Base-by-base conservation (phyloP, 2,329 filamentous ascomycete species). In the Daldinia sp. region DNA sequence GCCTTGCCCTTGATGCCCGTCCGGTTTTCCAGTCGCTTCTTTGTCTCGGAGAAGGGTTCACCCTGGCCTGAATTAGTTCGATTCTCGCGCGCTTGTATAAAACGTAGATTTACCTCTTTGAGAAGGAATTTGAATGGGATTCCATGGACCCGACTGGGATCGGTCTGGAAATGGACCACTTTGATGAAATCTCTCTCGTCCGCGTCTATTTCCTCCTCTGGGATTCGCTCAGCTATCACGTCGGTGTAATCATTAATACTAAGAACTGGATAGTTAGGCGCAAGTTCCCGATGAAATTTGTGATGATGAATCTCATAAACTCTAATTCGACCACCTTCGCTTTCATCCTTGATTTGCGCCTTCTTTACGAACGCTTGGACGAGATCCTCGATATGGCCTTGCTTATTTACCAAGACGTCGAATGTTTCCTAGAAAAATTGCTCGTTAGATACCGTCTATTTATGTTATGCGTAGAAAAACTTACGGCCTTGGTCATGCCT, bases 1-100 rank as follows among this genome's bases (percentile, higher is more conserved):
- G 93, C 93, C 83, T 99, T 99, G 77, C 95, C 96, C 79, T 97
- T 97, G 79, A 99, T 89, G 23, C 94, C 94, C 0, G 92, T 97
- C 61, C 94, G 86, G 77, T 94, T 94, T 70, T 95, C 94, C 3
- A 99, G 82, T n/a, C 95, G 88, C 79, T 96, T 93, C 81, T 94
- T 97, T 41, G 94, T 97, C 30, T 98, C 92, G 61, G 87, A 88
- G 78, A 99, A 98, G 35, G 84, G 83, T 77, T 99, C 95, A 55
- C 88, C 91, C 87, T 94, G 52, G 7, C 58, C 32, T 10, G 4
- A 4, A 17, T 61, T 61, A 76, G 68, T 72, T 23, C 58, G n/a
- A n/a, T 15, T 10, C 30, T 4, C 21, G 29, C n/a, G 23, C 23
- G 4, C 37, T 5, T 41, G 17, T 43, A 27, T 13, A 13, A 9